These are phyloP conservation scores for Grosmannia penicillata DNA, from an alignment of 2,329 filamentous ascomycete genomes.

Conservation along the genomic window DNA sequence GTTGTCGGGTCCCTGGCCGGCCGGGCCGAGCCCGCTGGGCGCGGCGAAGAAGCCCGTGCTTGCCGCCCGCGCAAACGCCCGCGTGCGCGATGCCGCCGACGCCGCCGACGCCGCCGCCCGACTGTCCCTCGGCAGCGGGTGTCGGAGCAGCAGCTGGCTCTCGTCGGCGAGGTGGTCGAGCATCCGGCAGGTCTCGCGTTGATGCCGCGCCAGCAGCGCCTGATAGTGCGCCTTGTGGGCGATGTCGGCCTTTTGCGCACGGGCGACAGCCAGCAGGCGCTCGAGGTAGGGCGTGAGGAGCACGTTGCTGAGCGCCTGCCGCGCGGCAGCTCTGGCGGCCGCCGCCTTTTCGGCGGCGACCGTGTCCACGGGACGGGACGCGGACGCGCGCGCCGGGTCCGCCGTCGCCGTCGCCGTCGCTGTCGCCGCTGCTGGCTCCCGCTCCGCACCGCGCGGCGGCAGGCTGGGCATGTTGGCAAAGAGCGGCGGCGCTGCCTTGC, in stretches of 20 bases:
- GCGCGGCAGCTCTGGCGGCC: not conserved
- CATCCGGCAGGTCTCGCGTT: constrained; percentile 32
- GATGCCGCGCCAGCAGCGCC: constrained; percentile 31
- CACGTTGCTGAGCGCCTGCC: constrained; percentile 14
- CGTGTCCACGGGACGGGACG: too few relatives aligned
- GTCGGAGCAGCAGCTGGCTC: constrained; percentile 42
- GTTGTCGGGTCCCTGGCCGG: too few relatives aligned
- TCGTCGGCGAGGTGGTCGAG: constrained; percentile 44
- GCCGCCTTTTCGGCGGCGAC: too few relatives aligned
- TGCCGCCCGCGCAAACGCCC: too few relatives aligned
- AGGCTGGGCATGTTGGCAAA: constrained; percentile 15
- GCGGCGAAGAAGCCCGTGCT: constrained; percentile 11
- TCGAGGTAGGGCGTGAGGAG: constrained; percentile 43
- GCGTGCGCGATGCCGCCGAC: not conserved
- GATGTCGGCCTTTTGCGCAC: constrained; percentile 40
- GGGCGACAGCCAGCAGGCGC: constrained; percentile 34
- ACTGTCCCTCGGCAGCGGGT: constrained; percentile 24
- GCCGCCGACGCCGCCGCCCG: not conserved
- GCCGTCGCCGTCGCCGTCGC: not conserved
- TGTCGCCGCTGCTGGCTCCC: constrained; percentile 2
- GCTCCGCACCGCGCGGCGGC: constrained; percentile 10
- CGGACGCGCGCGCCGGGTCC: too few relatives aligned
- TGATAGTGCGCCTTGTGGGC: constrained; percentile 44
- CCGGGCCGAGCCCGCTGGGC: too few relatives aligned
- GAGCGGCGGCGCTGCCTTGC: not conserved